Conservation (phyloP, 129 eudicot species). For the Erigeron canadensis region DNA sequence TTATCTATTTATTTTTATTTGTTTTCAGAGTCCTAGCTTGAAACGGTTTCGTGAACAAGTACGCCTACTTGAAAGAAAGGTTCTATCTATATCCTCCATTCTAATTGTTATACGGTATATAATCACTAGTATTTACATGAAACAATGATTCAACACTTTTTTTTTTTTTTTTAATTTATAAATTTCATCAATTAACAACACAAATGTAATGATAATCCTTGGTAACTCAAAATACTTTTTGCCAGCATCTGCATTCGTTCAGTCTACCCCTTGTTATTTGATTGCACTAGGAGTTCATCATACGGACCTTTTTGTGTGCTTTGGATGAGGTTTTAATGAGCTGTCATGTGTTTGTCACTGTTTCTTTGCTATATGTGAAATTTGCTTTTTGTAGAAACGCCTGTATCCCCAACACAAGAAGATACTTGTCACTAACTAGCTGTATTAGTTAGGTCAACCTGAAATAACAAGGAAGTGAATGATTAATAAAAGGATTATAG, state of each 20-base stretch:
- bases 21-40: conserved; percentile 68
- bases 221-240: background rate
- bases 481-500: background rate
- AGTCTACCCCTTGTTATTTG: conserved; percentile 1
- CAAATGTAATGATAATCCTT: background rate
- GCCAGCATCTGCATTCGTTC: background rate
- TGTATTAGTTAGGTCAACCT: conserved; percentile 3
- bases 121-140: background rate
- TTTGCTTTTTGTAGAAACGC: background rate
- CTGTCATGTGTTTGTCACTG: background rate
- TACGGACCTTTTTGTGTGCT: background rate
- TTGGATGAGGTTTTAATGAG: background rate
- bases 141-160: too few relatives aligned
- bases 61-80: conserved; percentile 82
- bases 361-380: background rate
- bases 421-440: background rate
- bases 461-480: background rate
- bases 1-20: too few relatives aligned
- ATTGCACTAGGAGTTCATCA: background rate
- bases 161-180: too few relatives aligned
- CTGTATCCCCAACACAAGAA: background rate
- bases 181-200: background rate
- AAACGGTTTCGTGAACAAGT: conserved; percentile 80
- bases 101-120: background rate
- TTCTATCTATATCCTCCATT: conserved; percentile 12